Evolutionary conservation across 495 filamentous ascomycete species (phyloP).

Genomic region (Penicillium manginii): DNA sequence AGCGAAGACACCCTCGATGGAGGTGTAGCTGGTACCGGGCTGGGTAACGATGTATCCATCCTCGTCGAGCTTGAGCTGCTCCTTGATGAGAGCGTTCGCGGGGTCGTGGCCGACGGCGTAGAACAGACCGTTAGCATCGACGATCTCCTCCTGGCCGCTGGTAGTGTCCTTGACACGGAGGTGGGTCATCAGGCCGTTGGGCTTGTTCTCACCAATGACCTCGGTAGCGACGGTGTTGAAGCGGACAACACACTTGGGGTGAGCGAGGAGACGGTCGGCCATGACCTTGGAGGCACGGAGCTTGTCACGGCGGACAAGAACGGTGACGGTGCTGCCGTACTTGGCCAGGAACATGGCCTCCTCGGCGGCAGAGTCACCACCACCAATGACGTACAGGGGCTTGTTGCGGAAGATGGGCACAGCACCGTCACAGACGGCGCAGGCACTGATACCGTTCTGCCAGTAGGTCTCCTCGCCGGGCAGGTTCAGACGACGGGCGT

Average conservation of each 20-base stretch:
- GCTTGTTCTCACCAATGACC: constrained; percentile 79
- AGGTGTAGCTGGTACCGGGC: constrained; percentile 87
- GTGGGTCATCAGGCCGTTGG: constrained; percentile 78
- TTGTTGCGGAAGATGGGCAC: constrained; percentile 97
- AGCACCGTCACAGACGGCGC: constrained; percentile 96
- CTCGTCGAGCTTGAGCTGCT: constrained; percentile 79
- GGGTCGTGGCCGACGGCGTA: constrained; percentile 98
- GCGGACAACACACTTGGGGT: constrained; percentile 87
- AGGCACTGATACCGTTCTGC: constrained; percentile 95
- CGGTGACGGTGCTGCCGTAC: constrained; percentile 92
- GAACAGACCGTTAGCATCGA: constrained; percentile 92
- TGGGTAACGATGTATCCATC: constrained; percentile 90
- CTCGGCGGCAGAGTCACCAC: constrained; percentile 95
- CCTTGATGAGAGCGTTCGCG: constrained; percentile 84
- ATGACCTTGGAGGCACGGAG: constrained; percentile 89
- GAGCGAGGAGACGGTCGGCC: constrained; percentile 77
- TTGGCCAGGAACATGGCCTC: constrained; percentile 98
- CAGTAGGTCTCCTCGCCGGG: constrained; percentile 93
- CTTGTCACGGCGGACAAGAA: constrained; percentile 84
- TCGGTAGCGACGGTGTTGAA: constrained; percentile 82
- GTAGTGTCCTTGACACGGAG: constrained; percentile 78
- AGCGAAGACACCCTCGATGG: constrained; percentile 89
- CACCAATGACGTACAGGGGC: constrained; percentile 93
- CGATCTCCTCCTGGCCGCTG: constrained; percentile 74
- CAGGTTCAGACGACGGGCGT: constrained; percentile 78